Base-by-base conservation (phyloP, 2,329 filamentous ascomycete species). In the Diaporthe humulicola region DNA sequence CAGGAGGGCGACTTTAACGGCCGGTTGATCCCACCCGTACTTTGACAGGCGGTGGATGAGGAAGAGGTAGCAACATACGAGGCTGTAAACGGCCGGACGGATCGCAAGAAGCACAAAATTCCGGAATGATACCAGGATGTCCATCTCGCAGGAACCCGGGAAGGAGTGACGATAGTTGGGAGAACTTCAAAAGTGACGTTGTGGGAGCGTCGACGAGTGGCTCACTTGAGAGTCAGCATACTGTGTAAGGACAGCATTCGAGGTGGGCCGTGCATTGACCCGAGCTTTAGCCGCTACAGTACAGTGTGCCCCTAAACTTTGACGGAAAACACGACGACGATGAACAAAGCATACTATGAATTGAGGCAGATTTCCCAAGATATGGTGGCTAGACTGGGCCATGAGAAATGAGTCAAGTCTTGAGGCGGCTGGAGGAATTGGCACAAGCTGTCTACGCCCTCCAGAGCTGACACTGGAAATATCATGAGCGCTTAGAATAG, bases 1-100 rank as follows among this genome's bases (percentile, higher is more conserved):
- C 17, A 84, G 70, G 5, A 77, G 70, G 42, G 78, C 73, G 15
- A 78, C 75, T 12, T 61, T 66, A 5, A 74, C 42, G 8, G 54
- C 48, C 4, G 58, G 40, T n/a, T 50, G 58, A 28, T 30, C 57
- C 58, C 74, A 74, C 9, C 71, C 57, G 38, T 72, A 38, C 17
- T 33, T 25, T 5, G 17, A 50, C 15, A 45, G 42, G 17, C 42
- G 17, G 9, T 33, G 22, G 17, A 54, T 5, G 45, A 64, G 45
- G 25, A 52, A 54, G 70, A 40, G 36, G 50, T 64, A 72, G 57
- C 54, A n/a, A 54, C 45, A 54, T n/a, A 48, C 22, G 17, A 64
- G 38, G 25, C 57, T 64, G 45, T 64, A 38, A 42, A 28, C 4
- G 7, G 60, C 28, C 4, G 70, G 70, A 4, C 56, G 66, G 22